phyloP scores from a whole-genome alignment of 306 rosid species.

The Heteromeles arbutifolia region DNA sequence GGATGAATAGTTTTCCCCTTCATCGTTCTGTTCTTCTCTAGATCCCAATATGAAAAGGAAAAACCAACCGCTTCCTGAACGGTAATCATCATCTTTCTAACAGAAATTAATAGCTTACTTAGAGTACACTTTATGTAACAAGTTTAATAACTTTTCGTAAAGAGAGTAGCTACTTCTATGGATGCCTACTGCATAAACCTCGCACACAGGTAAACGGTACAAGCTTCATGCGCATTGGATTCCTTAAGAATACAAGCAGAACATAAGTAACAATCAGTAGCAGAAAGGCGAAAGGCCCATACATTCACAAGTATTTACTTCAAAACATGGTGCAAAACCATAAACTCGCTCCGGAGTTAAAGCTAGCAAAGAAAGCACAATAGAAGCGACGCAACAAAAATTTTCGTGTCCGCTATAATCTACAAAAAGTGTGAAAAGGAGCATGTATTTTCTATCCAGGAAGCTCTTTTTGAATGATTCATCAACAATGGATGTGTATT shows the following conservation, averaged over 20 bases:
- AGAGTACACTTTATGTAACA: too few relatives aligned
- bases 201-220: background rate
- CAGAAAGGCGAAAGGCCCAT: background rate
- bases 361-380: constrained; percentile 6
- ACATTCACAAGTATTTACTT: background rate
- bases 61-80: background rate
- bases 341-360: background rate
- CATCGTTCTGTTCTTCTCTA: background rate
- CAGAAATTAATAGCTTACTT: background rate
- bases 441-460: constrained; percentile 26
- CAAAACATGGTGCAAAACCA: background rate
- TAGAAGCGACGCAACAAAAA: constrained; percentile 16
- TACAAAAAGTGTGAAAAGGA: constrained; percentile 5
- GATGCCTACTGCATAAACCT: background rate
- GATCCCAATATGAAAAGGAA: background rate
- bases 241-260: background rate
- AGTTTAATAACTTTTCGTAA: background rate
- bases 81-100: background rate
- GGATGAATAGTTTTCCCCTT: background rate
- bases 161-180: background rate
- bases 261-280: background rate
- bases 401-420: constrained; percentile 8
- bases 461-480: constrained; percentile 24
- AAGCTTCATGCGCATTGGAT: background rate
- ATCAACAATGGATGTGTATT: constrained; percentile 18